Conservation (phyloP, 1,139 yeast genomes). For the Komagataea norvegica region DNA sequence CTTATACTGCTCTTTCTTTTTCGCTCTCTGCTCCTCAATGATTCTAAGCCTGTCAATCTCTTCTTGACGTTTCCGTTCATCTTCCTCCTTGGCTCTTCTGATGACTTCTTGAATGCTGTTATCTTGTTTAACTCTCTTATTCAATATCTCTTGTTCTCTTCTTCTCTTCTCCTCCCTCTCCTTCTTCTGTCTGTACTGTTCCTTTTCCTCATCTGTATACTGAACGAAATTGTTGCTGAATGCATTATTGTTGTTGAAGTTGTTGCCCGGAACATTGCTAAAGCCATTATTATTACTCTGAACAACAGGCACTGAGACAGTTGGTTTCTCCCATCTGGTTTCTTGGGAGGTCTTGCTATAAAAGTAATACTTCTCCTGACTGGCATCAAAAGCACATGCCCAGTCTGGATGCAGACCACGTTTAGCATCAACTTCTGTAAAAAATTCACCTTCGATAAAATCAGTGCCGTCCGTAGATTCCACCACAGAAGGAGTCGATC, state of each 20-base stretch:
- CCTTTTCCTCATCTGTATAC: constrained; percentile 8
- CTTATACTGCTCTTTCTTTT: constrained; percentile 28
- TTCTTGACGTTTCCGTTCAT: constrained; percentile 16
- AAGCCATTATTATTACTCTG: too few species aligned
- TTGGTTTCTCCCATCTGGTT: constrained; percentile 7
- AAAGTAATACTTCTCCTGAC: constrained; percentile 18
- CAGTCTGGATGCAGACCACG: constrained; percentile 10
- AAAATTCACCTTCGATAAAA: constrained; percentile 1
- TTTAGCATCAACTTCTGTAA: constrained; percentile 3
- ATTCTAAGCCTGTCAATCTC: constrained; percentile 21
- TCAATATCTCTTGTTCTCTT: constrained; percentile 1
- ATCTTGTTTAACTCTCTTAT: constrained; percentile 5
- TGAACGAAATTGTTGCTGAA: constrained; percentile 1
- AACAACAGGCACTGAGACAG: too few species aligned
- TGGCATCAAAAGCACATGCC: constrained; percentile 4
- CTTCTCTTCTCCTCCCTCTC: constrained; percentile 10
- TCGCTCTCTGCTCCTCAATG: constrained; percentile 25
- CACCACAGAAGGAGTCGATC: not conserved
- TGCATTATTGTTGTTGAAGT: not conserved
- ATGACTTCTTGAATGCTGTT: constrained; percentile 13
- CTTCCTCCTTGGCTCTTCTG: constrained; percentile 19
- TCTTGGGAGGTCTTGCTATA: constrained; percentile 1
- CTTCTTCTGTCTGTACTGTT: constrained; percentile 8
- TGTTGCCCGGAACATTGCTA: too few species aligned
- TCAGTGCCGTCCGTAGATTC: not conserved